These are phyloP conservation scores for Aspergillus vadensis DNA, from an alignment of 2,329 filamentous ascomycete species.

Conservation along the genomic window DNA sequence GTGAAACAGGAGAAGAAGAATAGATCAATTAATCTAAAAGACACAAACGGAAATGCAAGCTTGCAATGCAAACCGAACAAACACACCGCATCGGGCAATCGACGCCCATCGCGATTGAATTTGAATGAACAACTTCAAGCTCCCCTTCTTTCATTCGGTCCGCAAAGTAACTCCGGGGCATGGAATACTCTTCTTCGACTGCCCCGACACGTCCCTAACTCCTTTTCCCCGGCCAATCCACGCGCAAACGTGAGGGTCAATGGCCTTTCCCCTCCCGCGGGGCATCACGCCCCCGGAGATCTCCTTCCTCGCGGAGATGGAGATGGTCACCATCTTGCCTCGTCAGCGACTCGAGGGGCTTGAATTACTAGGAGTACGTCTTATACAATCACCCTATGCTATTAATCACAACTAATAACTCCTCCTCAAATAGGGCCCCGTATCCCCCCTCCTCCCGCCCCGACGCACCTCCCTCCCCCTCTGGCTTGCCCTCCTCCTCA, in stretches of 20 bases:
- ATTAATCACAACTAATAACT: neutral
- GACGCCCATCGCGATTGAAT: conserved; percentile 2
- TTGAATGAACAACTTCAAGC: neutral
- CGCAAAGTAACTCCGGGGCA: neutral
- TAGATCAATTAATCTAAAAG: neutral
- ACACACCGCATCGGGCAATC: conserved; percentile 24
- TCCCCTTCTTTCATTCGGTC: neutral
- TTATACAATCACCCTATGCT: neutral
- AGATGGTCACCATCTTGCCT: conserved; percentile 88
- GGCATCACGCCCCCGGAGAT: conserved; percentile 83
- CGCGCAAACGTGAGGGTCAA: conserved; percentile 32
- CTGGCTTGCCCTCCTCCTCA: conserved; percentile 93
- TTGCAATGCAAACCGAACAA: conserved; percentile 37
- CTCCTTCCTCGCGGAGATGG: conserved; percentile 96
- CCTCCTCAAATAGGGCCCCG: conserved; percentile 64
- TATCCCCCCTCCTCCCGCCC: conserved; percentile 75
- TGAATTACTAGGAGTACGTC: conserved; percentile 77
- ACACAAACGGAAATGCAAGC: neutral
- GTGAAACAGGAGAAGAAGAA: conserved; percentile 6
- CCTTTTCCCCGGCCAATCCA: neutral
- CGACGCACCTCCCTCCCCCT: conserved; percentile 78
- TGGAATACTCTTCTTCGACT: conserved; percentile 10
- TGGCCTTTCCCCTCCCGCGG: conserved; percentile 64
- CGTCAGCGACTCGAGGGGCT: conserved; percentile 87
- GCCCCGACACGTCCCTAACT: neutral